Evolutionary conservation across 2,329 filamentous ascomycete species (phyloP).

Genomic region (Phyllosticta citriasiana): DNA sequence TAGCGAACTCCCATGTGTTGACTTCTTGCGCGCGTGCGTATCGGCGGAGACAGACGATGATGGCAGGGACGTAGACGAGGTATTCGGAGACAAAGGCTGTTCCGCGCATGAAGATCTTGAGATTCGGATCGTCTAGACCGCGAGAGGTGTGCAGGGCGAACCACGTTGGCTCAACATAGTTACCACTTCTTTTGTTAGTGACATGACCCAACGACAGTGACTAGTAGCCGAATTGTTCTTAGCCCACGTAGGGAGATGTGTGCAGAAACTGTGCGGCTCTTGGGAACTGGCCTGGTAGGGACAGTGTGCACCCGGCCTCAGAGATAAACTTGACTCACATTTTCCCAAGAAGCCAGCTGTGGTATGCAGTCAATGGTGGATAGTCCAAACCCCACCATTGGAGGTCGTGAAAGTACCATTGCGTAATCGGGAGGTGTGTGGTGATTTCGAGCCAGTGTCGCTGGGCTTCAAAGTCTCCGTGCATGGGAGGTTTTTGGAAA

Average conservation of each 20-base stretch:
- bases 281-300: no score
- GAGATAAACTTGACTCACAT: constrained; percentile 41
- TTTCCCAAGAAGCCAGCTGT: constrained; percentile 89
- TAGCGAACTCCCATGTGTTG: constrained; percentile 69
- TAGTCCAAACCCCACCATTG: constrained; percentile 98
- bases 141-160: constrained; percentile 78
- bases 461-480: constrained; percentile 96
- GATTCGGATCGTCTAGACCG: constrained; percentile 62
- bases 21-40: constrained; percentile 68
- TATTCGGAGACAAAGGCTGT: constrained; percentile 89
- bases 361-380: constrained; percentile 92
- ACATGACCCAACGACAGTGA: background rate
- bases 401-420: constrained; percentile 97
- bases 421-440: constrained; percentile 73
- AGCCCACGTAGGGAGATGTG: no score
- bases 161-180: constrained; percentile 70
- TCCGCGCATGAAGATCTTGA: constrained; percentile 94
- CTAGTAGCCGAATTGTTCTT: background rate
- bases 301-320: no score
- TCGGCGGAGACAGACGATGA: constrained; percentile 74
- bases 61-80: constrained; percentile 74
- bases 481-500: constrained; percentile 73
- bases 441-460: constrained; percentile 99
- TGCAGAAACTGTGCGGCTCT: no score
- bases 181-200: constrained; percentile 43